These are phyloP conservation scores for Candida freyschussii DNA, from an alignment of 1,139 yeast genomes.

Conservation along the genomic window DNA sequence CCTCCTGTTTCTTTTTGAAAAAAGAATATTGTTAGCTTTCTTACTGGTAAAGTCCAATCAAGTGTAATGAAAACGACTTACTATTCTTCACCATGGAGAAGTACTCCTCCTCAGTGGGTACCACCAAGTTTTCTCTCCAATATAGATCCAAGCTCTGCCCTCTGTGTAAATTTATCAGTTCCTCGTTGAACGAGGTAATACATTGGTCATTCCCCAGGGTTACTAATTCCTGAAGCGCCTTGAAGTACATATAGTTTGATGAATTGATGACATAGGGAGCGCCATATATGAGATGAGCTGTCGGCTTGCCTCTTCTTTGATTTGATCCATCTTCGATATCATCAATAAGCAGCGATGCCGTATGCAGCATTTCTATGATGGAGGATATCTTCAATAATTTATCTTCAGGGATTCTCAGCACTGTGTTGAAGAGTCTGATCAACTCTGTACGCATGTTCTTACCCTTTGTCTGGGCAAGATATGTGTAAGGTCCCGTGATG, in stretches of 20 bases:
- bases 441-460: constrained; percentile 49
- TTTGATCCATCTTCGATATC: constrained; percentile 80
- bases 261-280: constrained; percentile 75
- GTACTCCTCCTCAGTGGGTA: constrained; percentile 70
- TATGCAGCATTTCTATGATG: constrained; percentile 55
- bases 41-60: background rate
- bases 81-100: constrained; percentile 74
- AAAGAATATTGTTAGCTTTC: background rate
- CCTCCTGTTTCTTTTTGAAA: constrained; percentile 81
- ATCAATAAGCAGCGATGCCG: constrained; percentile 67
- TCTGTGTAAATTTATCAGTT: constrained; percentile 71
- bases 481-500: constrained; percentile 47
- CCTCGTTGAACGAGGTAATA: constrained; percentile 50
- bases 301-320: constrained; percentile 68
- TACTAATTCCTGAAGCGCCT: constrained; percentile 52
- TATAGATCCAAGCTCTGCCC: constrained; percentile 88
- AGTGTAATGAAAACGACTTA: background rate
- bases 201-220: constrained; percentile 27
- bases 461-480: constrained; percentile 48
- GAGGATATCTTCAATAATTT: constrained; percentile 35
- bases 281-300: constrained; percentile 76
- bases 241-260: constrained; percentile 77
- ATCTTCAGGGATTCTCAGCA: constrained; percentile 37
- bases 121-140: constrained; percentile 68
- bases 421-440: constrained; percentile 45